These are phyloP conservation scores for Tricladium varicosporioides DNA, from an alignment of 2,329 filamentous ascomycete species.

Conservation along the genomic window DNA sequence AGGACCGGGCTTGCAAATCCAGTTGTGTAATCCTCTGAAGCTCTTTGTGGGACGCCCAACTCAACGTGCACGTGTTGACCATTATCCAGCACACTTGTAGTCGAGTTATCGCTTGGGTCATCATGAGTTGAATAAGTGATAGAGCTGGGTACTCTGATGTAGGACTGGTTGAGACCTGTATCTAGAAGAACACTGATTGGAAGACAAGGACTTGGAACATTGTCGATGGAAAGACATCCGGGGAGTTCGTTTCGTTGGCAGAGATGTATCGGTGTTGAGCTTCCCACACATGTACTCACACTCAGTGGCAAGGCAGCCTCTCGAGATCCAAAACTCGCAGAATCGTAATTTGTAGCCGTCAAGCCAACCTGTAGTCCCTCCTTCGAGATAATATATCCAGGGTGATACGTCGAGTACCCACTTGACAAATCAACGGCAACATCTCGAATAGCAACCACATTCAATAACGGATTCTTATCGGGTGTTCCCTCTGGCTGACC, in stretches of 20 bases:
- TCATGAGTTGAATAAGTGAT: neutral
- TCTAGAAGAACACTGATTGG: slow-evolving; percentile 9
- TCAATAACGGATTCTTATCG: slow-evolving; percentile 15
- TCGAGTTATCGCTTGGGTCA: neutral
- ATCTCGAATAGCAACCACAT: slow-evolving; percentile 4
- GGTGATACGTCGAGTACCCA: slow-evolving; percentile 3
- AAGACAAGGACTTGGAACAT: neutral
- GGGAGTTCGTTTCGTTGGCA: slow-evolving; percentile 6
- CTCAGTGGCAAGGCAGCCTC: too few species aligned
- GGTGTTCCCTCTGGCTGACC: slow-evolving; percentile 17
- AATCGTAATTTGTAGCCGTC: too few species aligned
- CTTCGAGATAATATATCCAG: slow-evolving; percentile 10
- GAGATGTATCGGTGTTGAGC: neutral
- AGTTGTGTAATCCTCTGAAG: too few species aligned
- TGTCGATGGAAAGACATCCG: slow-evolving; percentile 7
- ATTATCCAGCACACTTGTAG: neutral
- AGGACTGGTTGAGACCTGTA: slow-evolving; percentile 11
- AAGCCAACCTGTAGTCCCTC: slow-evolving; percentile 10
- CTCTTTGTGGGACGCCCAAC: neutral
- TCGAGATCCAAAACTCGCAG: too few species aligned
- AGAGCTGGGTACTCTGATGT: slow-evolving; percentile 7
- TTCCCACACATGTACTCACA: neutral
- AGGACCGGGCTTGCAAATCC: too few species aligned
- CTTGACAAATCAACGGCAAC: neutral
- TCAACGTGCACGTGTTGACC: neutral